Percentiles rank a stretch among this genome's conserved stretches.
Evolutionary conservation across 345 rosid species (phyloP).

Genomic region (Pugionium cornutum): DNA sequence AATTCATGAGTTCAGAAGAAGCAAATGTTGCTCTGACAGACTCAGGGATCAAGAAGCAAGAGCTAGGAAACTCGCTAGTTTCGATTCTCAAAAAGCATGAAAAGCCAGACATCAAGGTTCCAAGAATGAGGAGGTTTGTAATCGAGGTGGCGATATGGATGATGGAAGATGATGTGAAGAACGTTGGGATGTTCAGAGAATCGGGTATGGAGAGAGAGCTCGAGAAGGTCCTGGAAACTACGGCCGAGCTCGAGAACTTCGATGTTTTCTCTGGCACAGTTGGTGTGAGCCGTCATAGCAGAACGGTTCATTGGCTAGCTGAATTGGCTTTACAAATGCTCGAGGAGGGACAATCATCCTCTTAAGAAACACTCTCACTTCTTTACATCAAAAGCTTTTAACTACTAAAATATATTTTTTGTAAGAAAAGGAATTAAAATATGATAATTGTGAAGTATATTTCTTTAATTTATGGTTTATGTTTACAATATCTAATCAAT

Average conservation of each 20-base stretch:
- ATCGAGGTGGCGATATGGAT: conserved; percentile 79
- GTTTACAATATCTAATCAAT: background rate
- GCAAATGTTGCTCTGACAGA: conserved; percentile 43
- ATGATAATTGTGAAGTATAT: background rate
- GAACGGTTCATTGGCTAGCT: conserved; percentile 60
- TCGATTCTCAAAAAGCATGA: conserved; percentile 54
- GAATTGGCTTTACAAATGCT: conserved; percentile 57
- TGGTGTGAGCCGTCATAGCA: conserved; percentile 67
- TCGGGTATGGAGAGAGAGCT: conserved; percentile 59
- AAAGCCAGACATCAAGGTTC: conserved; percentile 68
- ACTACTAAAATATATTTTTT: background rate
- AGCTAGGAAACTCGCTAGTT: conserved; percentile 52
- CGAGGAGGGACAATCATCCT: conserved; percentile 18
- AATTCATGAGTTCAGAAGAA: conserved; percentile 57
- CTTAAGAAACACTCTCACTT: background rate
- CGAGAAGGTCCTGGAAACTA: conserved; percentile 62
- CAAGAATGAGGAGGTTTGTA: conserved; percentile 76
- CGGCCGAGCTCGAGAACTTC: conserved; percentile 78
- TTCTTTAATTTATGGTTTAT: background rate
- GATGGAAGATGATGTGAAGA: conserved; percentile 57
- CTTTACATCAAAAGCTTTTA: conserved; percentile 3
- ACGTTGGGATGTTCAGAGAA: conserved; percentile 41
- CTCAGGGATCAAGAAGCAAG: conserved; percentile 52
- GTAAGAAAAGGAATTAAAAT: background rate
- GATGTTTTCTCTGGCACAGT: conserved; percentile 74